phyloP scores from a whole-genome alignment of 2,329 filamentous ascomycete genomes.

The Alternaria tenuissima region DNA sequence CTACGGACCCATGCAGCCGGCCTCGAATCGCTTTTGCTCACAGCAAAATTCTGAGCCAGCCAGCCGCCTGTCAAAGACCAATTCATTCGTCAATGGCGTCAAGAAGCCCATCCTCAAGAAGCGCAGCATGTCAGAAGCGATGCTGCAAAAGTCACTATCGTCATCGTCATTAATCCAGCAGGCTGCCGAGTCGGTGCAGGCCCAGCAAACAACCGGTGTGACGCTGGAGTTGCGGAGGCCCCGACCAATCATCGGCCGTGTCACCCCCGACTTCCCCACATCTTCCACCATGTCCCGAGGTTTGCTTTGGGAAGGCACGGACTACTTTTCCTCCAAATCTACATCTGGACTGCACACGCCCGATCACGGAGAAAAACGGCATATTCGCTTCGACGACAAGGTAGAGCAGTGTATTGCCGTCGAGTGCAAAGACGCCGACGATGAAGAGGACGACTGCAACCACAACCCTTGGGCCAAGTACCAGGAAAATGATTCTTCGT shows the following conservation, averaged over 20 bases:
- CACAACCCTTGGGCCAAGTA: constrained; percentile 51
- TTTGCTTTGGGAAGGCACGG: constrained; percentile 69
- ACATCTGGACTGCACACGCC: constrained; percentile 76
- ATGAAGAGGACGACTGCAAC: constrained; percentile 62
- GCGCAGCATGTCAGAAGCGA: constrained; percentile 93
- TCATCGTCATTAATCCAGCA: constrained; percentile 89
- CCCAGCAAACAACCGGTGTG: constrained; percentile 72
- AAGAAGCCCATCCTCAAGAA: constrained; percentile 97
- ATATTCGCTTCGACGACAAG: constrained; percentile 96
- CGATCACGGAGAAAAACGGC: constrained; percentile 71
- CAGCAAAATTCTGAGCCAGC: constrained; percentile 59
- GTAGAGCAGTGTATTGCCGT: constrained; percentile 96
- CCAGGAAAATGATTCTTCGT: constrained; percentile 62
- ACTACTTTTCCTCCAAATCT: constrained; percentile 70
- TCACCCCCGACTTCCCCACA: constrained; percentile 73
- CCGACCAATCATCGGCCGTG: constrained; percentile 66
- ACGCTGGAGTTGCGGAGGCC: constrained; percentile 57
- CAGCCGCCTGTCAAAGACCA: constrained; percentile 66
- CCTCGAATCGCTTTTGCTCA: constrained; percentile 63
- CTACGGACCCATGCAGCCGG: constrained; percentile 88
- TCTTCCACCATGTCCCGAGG: constrained; percentile 70
- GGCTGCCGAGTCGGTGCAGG: constrained; percentile 84
- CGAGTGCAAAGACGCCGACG: constrained; percentile 81
- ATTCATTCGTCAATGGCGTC: constrained; percentile 68
- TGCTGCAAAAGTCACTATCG: constrained; percentile 88